Percentiles rank a stretch among this genome's conserved stretches.
phyloP scores from a whole-genome alignment of 1,139 yeast species.

The Meyerozyma carpophila region DNA sequence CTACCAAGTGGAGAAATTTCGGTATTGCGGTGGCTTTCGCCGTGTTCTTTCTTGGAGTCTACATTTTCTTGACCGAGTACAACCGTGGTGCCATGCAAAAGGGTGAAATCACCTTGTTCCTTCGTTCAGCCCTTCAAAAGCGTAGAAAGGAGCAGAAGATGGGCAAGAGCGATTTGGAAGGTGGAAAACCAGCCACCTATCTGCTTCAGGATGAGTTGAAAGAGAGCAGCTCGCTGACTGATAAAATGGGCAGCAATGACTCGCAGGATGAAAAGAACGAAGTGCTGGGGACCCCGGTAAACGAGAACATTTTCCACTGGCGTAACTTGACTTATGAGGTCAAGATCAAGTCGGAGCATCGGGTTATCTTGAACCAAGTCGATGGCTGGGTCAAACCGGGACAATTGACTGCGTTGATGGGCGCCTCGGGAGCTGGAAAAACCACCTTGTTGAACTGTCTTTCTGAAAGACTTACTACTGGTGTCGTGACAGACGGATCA shows the following conservation, averaged over 20 bases:
- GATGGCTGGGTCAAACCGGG: conserved; percentile 19
- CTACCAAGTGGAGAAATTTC: conserved; percentile 6
- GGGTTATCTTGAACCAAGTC: conserved; percentile 13
- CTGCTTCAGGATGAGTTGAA: background rate
- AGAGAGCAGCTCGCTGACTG: background rate
- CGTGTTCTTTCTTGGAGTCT: conserved; percentile 4
- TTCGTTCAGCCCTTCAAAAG: conserved; percentile 1
- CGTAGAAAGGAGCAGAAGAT: background rate
- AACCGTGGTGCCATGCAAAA: conserved; percentile 7
- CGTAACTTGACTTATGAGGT: conserved; percentile 13
- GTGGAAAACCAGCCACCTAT: background rate
- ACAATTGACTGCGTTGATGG: conserved; percentile 13
- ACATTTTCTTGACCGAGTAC: conserved; percentile 6
- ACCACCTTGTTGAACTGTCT: conserved; percentile 11
- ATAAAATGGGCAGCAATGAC: conserved; percentile 5
- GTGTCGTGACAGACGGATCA: conserved; percentile 8
- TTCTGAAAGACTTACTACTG: conserved; percentile 9
- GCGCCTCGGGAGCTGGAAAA: conserved; percentile 12
- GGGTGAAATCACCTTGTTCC: conserved; percentile 6
- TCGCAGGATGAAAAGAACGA: conserved; percentile 4
- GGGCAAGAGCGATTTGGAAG: background rate
- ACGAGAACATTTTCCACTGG: conserved; percentile 13
- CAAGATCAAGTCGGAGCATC: conserved; percentile 13
- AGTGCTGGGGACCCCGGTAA: background rate
- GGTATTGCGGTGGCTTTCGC: conserved; percentile 5